A percentile compares a stretch with the other conserved stretches of the same genome.
phyloP scores from a whole-genome alignment of 768 basidiomycete species.

The Suillus sp. region DNA sequence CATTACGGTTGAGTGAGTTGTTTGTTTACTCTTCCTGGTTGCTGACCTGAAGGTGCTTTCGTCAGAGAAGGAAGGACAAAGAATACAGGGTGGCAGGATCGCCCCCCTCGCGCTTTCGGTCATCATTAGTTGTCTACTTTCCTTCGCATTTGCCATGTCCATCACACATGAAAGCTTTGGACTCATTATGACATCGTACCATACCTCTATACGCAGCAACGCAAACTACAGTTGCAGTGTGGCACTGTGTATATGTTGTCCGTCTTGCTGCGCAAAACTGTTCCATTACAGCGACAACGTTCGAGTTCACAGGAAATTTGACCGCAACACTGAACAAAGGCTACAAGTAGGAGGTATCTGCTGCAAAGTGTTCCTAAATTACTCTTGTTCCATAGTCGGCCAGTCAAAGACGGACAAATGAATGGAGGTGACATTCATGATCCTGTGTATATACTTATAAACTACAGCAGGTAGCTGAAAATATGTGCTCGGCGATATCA shows the following conservation, averaged over 20 bases:
- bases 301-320: background rate
- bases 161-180: too few relatives aligned
- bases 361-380: background rate
- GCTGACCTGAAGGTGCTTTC: background rate
- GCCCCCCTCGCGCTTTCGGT: background rate
- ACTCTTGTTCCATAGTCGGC: background rate
- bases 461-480: background rate
- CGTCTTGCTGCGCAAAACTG: background rate
- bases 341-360: background rate
- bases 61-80: background rate
- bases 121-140: too few relatives aligned
- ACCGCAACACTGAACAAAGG: background rate
- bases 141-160: background rate
- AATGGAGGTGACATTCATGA: background rate
- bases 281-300: background rate
- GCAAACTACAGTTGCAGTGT: background rate
- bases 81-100: background rate
- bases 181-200: too few relatives aligned
- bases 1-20: background rate
- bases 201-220: too few relatives aligned
- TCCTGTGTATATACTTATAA: background rate
- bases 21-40: background rate
- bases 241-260: background rate
- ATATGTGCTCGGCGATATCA: conserved; percentile 13
- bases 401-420: background rate